Conservation (phyloP, 2,329 filamentous ascomycete genomes). For the Sclerotinia borealis region DNA sequence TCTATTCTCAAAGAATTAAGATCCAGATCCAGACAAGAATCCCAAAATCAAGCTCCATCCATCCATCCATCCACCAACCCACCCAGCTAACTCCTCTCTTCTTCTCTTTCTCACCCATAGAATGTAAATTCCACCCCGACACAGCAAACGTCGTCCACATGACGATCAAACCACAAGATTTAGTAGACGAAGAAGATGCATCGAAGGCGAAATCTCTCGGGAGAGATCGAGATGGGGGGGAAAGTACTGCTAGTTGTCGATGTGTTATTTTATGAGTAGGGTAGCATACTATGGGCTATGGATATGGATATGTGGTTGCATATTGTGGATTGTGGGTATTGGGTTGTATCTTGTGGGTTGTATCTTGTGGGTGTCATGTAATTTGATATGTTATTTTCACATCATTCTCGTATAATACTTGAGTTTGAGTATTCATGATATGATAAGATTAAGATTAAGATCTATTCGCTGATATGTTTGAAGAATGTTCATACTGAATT, state of each 20-base stretch:
- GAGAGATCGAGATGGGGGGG: constrained; percentile 47
- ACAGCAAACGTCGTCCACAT: constrained; percentile 86
- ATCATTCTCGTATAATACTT: no score
- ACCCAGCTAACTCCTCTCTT: neutral
- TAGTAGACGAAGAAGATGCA: constrained; percentile 62
- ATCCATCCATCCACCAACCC: neutral
- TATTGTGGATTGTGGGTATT: neutral
- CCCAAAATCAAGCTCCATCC: no score
- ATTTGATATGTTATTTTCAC: neutral
- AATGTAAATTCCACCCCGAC: constrained; percentile 71
- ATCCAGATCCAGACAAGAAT: no score
- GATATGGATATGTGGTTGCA: neutral
- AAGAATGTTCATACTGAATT: no score
- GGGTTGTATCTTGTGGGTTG: no score
- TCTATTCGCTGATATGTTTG: no score
- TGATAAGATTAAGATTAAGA: no score
- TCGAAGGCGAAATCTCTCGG: constrained; percentile 28
- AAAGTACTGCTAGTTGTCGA: constrained; percentile 54
- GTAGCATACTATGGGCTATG: neutral
- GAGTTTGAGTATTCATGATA: no score
- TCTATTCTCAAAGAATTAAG: neutral
- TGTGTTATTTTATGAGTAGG: constrained; percentile 53
- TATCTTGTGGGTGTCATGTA: neutral
- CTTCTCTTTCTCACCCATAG: no score
- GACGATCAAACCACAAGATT: constrained; percentile 81